Evolutionary conservation across 2,329 filamentous ascomycete genomes (phyloP).

Genomic region (Orbilia ellipsospora): DNA sequence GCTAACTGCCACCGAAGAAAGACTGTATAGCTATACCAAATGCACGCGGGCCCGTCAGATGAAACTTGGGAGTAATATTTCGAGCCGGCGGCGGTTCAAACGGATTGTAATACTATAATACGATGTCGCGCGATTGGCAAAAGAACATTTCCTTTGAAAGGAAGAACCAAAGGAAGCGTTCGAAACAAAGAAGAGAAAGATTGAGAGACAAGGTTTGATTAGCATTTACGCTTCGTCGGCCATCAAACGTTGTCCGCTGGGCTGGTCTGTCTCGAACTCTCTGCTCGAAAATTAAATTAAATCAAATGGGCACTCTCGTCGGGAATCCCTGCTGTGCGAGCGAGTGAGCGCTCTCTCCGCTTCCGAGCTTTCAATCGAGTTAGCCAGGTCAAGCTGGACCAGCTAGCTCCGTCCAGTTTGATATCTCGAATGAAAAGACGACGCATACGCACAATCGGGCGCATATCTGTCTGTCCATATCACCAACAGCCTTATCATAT

Average conservation of each 20-base stretch:
- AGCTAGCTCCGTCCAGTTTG: background rate
- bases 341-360: background rate
- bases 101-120: too few relatives aligned
- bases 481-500: background rate
- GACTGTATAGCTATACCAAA: too few relatives aligned
- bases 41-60: too few relatives aligned
- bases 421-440: too few relatives aligned
- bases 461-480: background rate
- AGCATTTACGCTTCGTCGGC: slow-evolving; percentile 5
- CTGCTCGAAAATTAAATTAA: background rate
- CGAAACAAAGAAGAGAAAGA: slow-evolving; percentile 3
- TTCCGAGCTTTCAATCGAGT: slow-evolving; percentile 1
- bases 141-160: background rate
- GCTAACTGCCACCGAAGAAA: too few relatives aligned
- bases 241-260: too few relatives aligned
- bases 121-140: background rate
- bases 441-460: too few relatives aligned
- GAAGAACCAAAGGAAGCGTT: background rate
- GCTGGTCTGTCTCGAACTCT: background rate
- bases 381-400: background rate
- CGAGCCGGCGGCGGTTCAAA: too few relatives aligned
- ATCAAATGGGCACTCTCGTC: background rate
- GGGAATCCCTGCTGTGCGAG: slow-evolving; percentile 4
- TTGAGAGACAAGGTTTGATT: slow-evolving; percentile 11
- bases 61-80: too few relatives aligned